These are phyloP conservation scores for Colletotrichum tropicicola DNA, from an alignment of 2,329 filamentous ascomycete species.

Conservation along the genomic window DNA sequence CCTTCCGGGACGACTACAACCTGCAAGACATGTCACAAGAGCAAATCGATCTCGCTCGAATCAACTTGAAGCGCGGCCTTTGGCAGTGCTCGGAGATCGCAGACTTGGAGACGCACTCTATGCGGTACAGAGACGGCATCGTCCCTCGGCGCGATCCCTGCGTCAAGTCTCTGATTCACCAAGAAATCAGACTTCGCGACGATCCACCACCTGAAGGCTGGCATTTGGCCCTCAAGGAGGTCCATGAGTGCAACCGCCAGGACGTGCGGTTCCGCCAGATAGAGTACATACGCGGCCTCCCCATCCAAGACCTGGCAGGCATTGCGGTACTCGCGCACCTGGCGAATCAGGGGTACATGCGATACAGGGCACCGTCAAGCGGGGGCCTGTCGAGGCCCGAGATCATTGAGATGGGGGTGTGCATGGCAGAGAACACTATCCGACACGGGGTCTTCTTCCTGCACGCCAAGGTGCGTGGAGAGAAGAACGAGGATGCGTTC, in stretches of 20 bases:
- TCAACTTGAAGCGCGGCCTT: constrained; percentile 16
- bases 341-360: constrained; percentile 25
- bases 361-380: constrained; percentile 3
- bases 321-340: constrained; percentile 20
- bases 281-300: neutral
- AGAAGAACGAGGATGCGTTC: constrained; percentile 6
- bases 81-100: constrained; percentile 27
- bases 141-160: constrained; percentile 10
- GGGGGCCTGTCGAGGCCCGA: constrained; percentile 5
- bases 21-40: constrained; percentile 12
- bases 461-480: constrained; percentile 1
- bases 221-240: constrained; percentile 20
- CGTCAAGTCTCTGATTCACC: constrained; percentile 27
- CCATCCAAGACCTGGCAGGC: constrained; percentile 15
- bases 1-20: constrained; percentile 23
- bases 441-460: constrained; percentile 30
- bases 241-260: constrained; percentile 18
- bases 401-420: constrained; percentile 26
- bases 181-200: constrained; percentile 21
- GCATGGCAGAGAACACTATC: constrained; percentile 27
- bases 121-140: constrained; percentile 20
- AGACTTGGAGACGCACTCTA: constrained; percentile 29
- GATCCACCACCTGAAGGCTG: constrained; percentile 18
- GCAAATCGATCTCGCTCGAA: neutral
- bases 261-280: constrained; percentile 23